Evolutionary conservation across 2,329 filamentous ascomycete species (phyloP), one percentile per base, ranked within the genome.

Genomic region (Fusarium poae): DNA sequence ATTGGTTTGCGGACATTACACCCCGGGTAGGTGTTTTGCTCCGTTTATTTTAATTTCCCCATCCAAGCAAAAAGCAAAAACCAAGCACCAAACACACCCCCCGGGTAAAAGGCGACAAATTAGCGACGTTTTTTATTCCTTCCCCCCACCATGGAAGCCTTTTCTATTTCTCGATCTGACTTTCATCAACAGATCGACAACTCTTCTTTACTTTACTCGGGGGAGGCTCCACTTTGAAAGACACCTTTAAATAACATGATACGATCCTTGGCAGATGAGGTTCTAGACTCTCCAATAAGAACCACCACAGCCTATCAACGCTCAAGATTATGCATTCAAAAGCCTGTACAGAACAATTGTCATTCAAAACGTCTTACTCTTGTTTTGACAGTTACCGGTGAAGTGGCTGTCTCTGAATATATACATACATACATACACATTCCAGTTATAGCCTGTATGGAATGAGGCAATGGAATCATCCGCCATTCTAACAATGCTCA

Each of bases 161-260:
- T 62, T 27, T 51, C 51, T 66, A 53, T 48, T 60, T 50, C 48
- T 45, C 46, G 68, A 71, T 71, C 68, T 69, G 65, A 54, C 46
- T 69, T 71, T 66, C 32, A 57, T 62, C 34, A 52, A 45, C 42
- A 29, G 68, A 71, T 71, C 68, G 68, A 53, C 61, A 43, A 46
- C 43, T 59, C 15, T 46, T 15, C 23, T 48, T 49, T 61, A 20
- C 56, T 59, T 20, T 46, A 12, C 29, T 48, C n/a, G n/a, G 42
- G 52, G 20, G 16, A 40, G 12, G 43, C 30, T 49, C 61, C 57
- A 70, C 67, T 42, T 42, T 46, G 27, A 37, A 21, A 23, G 62
- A 29, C n/a, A 56, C 46, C 40, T 44, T 58, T 44, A 58, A 51
- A 44, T 59, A 60, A 35, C 23, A 44, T 60, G 62, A 60, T 40